Conservation (phyloP, 495 filamentous ascomycete species). For the Pyrenula aspistea region DNA sequence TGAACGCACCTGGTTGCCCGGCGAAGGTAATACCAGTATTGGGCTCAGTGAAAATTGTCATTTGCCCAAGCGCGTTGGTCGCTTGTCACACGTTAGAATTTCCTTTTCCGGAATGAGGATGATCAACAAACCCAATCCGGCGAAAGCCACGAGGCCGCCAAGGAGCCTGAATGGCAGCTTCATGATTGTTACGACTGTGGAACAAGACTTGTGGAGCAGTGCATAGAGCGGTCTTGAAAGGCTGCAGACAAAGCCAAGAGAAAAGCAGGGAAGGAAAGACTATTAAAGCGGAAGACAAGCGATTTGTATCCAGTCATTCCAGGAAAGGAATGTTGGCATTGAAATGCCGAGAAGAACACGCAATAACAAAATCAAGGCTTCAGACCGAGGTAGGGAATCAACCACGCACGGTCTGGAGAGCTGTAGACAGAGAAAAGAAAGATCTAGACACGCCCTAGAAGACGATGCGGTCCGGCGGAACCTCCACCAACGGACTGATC, state of each 20-base stretch:
- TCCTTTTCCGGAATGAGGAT: not conserved
- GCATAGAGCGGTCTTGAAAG: not conserved
- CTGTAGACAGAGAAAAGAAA: not conserved
- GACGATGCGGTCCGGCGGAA: not conserved
- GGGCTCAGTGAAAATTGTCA: constrained; percentile 22
- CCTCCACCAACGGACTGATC: not conserved
- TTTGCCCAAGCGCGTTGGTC: not conserved
- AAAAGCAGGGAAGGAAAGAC: not conserved
- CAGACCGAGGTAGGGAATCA: not conserved
- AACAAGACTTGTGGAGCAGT: not conserved
- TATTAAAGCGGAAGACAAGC: not conserved
- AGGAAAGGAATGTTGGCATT: not conserved
- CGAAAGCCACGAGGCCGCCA: not conserved
- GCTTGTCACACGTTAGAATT: not conserved
- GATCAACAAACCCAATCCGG: not conserved
- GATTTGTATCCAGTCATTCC: no score
- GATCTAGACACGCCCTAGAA: not conserved
- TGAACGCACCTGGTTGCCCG: constrained; percentile 31
- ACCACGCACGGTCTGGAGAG: not conserved
- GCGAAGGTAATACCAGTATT: constrained; percentile 28
- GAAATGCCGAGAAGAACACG: not conserved
- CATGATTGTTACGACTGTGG: not conserved
- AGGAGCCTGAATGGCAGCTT: not conserved
- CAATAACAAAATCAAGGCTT: not conserved
- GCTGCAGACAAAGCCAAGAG: not conserved